These are phyloP conservation scores for Scenedesmus sp. DNA, from an alignment of 163 green algal species.

Conservation along the genomic window DNA sequence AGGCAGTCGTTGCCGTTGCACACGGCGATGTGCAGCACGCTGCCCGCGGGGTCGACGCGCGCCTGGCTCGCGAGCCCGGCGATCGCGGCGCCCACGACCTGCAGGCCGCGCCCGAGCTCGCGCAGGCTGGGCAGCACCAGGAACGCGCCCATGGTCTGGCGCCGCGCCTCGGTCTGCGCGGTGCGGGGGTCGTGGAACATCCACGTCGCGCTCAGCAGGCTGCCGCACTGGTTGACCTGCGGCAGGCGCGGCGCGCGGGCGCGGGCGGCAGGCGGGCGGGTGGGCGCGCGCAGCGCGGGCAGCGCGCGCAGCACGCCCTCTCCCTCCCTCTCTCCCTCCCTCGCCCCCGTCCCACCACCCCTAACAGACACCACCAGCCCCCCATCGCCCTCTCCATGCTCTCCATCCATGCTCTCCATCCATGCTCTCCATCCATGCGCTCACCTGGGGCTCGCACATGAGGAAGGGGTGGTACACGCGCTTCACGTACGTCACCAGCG, in stretches of 20 bases:
- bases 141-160: conserved; percentile 59
- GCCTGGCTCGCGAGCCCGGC: conserved; percentile 29
- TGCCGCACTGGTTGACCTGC: conserved; percentile 28
- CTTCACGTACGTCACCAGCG: conserved; percentile 86
- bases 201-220: conserved; percentile 65
- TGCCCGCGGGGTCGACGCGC: conserved; percentile 10
- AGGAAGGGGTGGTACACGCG: conserved; percentile 88
- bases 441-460: conserved; percentile 74
- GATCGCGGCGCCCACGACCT: conserved; percentile 27
- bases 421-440: no score
- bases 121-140: conserved; percentile 67
- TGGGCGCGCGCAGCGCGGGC: no score
- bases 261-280: no score
- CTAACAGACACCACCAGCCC: no score
- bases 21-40: conserved; percentile 44
- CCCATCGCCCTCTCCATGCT: no score
- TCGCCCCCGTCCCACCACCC: no score
- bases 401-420: no score
- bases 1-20: conserved; percentile 32
- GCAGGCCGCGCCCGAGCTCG: conserved; percentile 13
- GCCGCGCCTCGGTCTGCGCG: conserved; percentile 45
- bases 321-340: no score
- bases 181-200: conserved; percentile 62
- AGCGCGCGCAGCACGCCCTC: no score
- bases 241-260: no score